These are phyloP conservation scores for Colletotrichum tropicale DNA, from an alignment of 2,329 filamentous ascomycete genomes.

Conservation along the genomic window DNA sequence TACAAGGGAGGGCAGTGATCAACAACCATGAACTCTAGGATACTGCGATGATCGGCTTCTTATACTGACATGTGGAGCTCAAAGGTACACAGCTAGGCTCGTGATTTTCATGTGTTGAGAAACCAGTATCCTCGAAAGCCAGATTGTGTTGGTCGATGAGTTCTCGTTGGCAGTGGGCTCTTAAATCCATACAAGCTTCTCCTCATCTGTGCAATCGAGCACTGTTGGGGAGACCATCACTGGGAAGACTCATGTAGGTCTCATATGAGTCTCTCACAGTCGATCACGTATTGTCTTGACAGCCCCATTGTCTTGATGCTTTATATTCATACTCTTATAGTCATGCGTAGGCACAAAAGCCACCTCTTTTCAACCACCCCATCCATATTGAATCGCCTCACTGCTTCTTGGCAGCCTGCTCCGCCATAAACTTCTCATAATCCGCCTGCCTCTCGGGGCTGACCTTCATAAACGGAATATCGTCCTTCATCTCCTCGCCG, in stretches of 20 bases:
- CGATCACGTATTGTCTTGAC: accelerated
- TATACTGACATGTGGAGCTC: accelerated
- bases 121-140: accelerated
- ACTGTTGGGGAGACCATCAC: not conserved
- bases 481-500: conserved; percentile 13
- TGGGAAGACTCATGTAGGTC: not conserved
- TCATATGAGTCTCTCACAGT: not conserved
- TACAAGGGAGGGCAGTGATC: not conserved
- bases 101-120: not conserved
- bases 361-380: not conserved
- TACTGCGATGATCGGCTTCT: not conserved
- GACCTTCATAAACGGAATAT: conserved; percentile 13
- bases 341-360: not conserved
- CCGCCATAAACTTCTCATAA: conserved; percentile 12
- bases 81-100: not conserved
- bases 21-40: not conserved
- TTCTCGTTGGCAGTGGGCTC: not conserved
- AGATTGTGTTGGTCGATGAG: not conserved
- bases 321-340: not conserved
- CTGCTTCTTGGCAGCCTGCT: not conserved
- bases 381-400: not conserved
- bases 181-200: accelerated
- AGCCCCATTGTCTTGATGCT: not conserved
- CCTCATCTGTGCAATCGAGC: not conserved
- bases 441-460: conserved; percentile 13